phyloP scores from a whole-genome alignment of 345 rosid genomes.

The Bruguiera sexangula region DNA sequence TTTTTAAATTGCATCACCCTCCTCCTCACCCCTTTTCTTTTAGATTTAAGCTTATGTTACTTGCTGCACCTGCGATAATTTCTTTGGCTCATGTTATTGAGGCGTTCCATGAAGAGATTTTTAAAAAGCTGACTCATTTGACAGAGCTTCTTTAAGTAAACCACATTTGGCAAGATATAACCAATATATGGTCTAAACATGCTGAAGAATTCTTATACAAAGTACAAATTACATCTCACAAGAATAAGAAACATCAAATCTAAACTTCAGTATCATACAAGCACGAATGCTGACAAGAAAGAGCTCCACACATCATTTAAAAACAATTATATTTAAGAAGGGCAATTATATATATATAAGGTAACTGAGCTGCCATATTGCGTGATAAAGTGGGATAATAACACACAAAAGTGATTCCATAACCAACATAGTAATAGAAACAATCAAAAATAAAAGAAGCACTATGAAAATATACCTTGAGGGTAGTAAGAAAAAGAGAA shows the following conservation, averaged over 20 bases:
- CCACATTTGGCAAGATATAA: neutral
- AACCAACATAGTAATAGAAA: neutral
- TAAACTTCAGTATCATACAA: neutral
- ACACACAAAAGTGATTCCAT: neutral
- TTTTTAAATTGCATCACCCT: too few species aligned
- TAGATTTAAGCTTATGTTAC: neutral
- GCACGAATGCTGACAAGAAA: too few species aligned
- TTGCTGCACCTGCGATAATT: neutral
- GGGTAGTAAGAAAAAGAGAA: neutral
- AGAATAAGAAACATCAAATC: neutral
- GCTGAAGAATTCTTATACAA: constrained; percentile 11
- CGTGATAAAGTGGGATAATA: neutral
- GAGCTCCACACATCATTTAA: neutral
- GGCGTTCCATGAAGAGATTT: neutral
- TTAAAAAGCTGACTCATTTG: neutral
- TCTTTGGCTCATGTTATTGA: constrained; percentile 1
- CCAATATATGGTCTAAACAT: neutral
- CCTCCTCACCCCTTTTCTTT: too few species aligned
- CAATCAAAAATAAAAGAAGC: neutral
- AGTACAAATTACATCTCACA: constrained; percentile 4
- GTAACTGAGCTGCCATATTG: too few species aligned
- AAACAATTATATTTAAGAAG: neutral
- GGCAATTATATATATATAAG: neutral
- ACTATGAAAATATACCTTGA: neutral
- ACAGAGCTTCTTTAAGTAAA: neutral